Evolutionary conservation across 148 eudicot genomes (phyloP), one percentile per base, ranked within the genome.

Genomic region (Chenopodium formosanum): DNA sequence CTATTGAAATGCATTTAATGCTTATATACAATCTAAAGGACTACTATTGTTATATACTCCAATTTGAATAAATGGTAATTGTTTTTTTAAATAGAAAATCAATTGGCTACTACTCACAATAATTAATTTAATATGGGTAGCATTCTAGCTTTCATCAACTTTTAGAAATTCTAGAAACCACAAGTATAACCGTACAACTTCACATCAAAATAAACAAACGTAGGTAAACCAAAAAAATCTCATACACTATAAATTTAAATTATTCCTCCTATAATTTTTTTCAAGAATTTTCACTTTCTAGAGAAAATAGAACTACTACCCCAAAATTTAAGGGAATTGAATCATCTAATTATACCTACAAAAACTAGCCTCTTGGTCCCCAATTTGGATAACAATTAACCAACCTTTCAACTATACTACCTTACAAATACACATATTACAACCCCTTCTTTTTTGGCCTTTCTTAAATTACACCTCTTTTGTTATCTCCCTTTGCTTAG

Each of bases 361-460:
- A 46, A 22, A 46, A 66, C 34, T 68, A 78, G 62, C 65, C 74
- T 67, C 44, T 67, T 70, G 81, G 81, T 48, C 81, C 83, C 78
- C 83, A 66, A 19, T 73, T 64, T 66, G 37, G 83, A 81, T 81
- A 81, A 48, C 78, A 74, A 10, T 25, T 50, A 74, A 52, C 77
- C 63, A 74, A 62, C 34, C 63, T 74, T 74, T 50, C 37, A 74
- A 74, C 77, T 4, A 74, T 74, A 73, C 76, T 70, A 70, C 50
- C 74, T 70, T 70, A 70, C 74, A 70, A 70, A 69, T 69, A 25
- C 62, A 31, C 17, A 32, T 25, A 25, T 0, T 8, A 70, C 50
- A 19, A 37, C 25, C 40, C 74, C 19, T 70, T 50, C 50, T 37
- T 44, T 70, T 40, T 37, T 37, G 25, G 50, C 50, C 74, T 70